These are phyloP conservation scores for Backusella parvicylindrica DNA, from an alignment of 192 early-diverging fungal species.

Conservation along the genomic window DNA sequence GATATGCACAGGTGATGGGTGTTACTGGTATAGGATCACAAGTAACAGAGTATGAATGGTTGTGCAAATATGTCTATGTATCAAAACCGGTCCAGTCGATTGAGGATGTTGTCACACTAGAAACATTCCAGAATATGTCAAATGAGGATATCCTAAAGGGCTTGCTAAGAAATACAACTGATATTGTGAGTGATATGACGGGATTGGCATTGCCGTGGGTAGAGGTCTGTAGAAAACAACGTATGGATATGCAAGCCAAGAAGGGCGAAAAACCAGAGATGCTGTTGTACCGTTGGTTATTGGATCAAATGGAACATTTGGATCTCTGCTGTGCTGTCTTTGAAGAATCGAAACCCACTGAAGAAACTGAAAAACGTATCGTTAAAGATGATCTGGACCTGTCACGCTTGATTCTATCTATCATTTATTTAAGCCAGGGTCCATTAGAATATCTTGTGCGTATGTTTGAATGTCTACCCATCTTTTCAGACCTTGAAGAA, in stretches of 20 bases:
- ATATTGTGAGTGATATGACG: conserved; percentile 48
- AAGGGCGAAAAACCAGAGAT: conserved; percentile 28
- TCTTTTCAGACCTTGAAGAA: conserved; percentile 37
- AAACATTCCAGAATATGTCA: conserved; percentile 20
- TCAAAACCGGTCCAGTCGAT: conserved; percentile 37
- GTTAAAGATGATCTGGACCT: conserved; percentile 50
- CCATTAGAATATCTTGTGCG: conserved; percentile 43
- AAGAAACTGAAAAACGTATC: conserved; percentile 43
- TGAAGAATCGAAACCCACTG: conserved; percentile 49
- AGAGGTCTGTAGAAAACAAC: neutral
- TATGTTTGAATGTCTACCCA: conserved; percentile 53
- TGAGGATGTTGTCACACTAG: conserved; percentile 12
- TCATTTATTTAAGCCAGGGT: conserved; percentile 46
- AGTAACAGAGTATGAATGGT: conserved; percentile 53
- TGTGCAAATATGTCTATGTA: conserved; percentile 58
- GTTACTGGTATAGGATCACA: conserved; percentile 49
- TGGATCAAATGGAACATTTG: conserved; percentile 36
- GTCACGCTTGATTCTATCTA: conserved; percentile 43
- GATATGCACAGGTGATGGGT: conserved; percentile 44
- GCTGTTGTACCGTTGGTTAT: conserved; percentile 46
- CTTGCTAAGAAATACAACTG: conserved; percentile 28
- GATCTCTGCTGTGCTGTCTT: conserved; percentile 44
- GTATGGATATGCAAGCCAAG: neutral
- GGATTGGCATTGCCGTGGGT: conserved; percentile 47
- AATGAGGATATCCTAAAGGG: conserved; percentile 24